Conservation (phyloP, 345 rosid species). For the Heritiera littoralis region DNA sequence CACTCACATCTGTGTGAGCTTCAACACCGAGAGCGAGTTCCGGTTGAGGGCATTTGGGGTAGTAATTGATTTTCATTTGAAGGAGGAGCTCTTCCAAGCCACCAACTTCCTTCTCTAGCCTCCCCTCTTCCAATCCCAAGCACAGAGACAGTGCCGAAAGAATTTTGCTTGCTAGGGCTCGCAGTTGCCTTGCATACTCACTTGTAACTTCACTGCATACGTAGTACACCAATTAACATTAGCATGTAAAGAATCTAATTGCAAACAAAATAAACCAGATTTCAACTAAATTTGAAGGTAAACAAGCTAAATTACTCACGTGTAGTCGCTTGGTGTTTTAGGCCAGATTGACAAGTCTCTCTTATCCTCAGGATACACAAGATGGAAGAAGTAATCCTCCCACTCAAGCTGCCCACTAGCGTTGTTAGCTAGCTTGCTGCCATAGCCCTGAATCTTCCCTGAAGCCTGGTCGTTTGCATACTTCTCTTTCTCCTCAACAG, state of each 20-base stretch:
- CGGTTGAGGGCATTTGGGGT: slow-evolving; percentile 94
- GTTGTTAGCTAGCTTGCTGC: slow-evolving; percentile 91
- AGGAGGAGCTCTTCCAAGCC: slow-evolving; percentile 82
- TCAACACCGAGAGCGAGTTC: slow-evolving; percentile 95
- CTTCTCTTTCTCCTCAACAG: slow-evolving; percentile 84
- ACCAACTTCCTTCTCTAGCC: slow-evolving; percentile 84
- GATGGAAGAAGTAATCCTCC: slow-evolving; percentile 95
- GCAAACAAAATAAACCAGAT: not conserved
- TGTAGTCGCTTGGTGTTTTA: slow-evolving; percentile 63
- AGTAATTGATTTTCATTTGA: slow-evolving; percentile 89
- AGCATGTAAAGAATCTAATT: not conserved
- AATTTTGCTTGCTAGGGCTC: slow-evolving; percentile 62
- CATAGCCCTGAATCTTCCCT: slow-evolving; percentile 88
- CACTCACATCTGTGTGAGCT: slow-evolving; percentile 86
- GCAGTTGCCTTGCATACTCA: slow-evolving; percentile 77
- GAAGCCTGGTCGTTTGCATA: slow-evolving; percentile 77
- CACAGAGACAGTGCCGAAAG: slow-evolving; percentile 63
- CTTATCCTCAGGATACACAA: slow-evolving; percentile 74
- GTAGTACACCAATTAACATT: not conserved
- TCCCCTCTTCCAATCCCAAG: slow-evolving; percentile 76
- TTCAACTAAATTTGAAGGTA: not conserved
- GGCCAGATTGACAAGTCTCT: slow-evolving; percentile 88
- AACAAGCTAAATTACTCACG: slow-evolving; percentile 41
- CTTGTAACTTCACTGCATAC: slow-evolving; percentile 61
- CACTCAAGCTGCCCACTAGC: slow-evolving; percentile 87